Base-by-base conservation (phyloP, 352 stramenopile genomes). In the Pythium sukuiense region DNA sequence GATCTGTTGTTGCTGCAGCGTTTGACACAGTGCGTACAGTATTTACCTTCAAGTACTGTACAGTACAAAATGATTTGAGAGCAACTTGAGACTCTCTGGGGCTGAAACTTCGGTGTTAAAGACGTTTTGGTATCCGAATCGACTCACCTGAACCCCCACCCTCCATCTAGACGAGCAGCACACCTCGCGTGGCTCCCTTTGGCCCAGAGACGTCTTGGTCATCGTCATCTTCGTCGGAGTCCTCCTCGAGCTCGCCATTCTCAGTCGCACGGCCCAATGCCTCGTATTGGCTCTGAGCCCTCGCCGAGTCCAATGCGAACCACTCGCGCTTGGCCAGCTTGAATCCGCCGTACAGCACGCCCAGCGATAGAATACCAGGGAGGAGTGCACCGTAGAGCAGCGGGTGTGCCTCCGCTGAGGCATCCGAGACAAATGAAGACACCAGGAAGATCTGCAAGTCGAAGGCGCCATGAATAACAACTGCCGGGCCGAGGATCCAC, bases 391-490 rank as follows among this genome's bases (percentile, higher is more conserved):
- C 71, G 16, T 82, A 82, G 8, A 71, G n/a, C 2, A 76, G 65
- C 12, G 76, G 76, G 54, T 86, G 62, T 5, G 60, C 53, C 1
- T 61, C 61, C 26, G 72, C 57, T 49, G 76, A 70, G 20, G 78
- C 65, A 6, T 76, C 49, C 2, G 80, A 79, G 16, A 86, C 60
- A 9, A 82, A 43, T 18, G 73, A 69, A 50, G 80, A 76, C 1
- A 87, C 32, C 11, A 88, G 35, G 52, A 93, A 87, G 5, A 85
- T 64, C 46, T 90, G 79, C 6, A 83, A 49, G 53, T 90, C 82
- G 55, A 88, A 93, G 6, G 62, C 69, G 58, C 82, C 83, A 52
- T 93, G 85, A 9, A 88, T 60, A 0, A 86, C 57, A 9, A 91
- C 66, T 9, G 82, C 75, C 0, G 82, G 82, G 1, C 66, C 55